These are phyloP conservation scores for Leishmania tarentolae DNA, from an alignment of 208 protist species.

Conservation along the genomic window DNA sequence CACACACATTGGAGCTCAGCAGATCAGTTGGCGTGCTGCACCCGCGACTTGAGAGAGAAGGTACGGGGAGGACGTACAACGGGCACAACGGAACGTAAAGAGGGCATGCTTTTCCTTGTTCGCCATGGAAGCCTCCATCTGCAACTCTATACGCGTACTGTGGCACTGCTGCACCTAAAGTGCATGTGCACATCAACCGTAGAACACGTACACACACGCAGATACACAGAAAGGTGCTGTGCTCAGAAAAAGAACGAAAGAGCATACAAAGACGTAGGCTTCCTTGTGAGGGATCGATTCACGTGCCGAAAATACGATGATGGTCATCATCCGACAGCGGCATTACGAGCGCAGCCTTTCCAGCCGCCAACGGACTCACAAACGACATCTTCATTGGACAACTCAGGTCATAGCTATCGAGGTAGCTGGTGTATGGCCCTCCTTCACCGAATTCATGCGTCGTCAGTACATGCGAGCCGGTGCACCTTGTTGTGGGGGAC, in stretches of 20 bases:
- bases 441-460: conserved; percentile 16
- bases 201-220: no score
- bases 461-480: not conserved
- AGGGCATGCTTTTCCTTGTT: no score
- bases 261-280: no score
- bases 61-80: no score
- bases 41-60: not conserved
- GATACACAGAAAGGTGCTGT: not conserved
- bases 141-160: no score
- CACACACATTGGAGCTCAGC: not conserved
- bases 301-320: conserved; percentile 21
- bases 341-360: conserved; percentile 6
- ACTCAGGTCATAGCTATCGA: conserved; percentile 25
- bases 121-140: no score
- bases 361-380: not conserved
- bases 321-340: conserved; percentile 30
- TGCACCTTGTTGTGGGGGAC: conserved; percentile 9
- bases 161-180: no score
- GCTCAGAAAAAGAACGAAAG: not conserved
- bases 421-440: conserved; percentile 30
- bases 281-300: not conserved
- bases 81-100: not conserved
- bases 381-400: not conserved
- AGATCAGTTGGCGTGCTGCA: not conserved
- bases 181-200: no score